Percentiles rank a stretch among this genome's conserved stretches.
These are phyloP conservation scores for Ophiostoma tasmaniense DNA, from an alignment of 2,329 filamentous ascomycete species.

Conservation along the genomic window DNA sequence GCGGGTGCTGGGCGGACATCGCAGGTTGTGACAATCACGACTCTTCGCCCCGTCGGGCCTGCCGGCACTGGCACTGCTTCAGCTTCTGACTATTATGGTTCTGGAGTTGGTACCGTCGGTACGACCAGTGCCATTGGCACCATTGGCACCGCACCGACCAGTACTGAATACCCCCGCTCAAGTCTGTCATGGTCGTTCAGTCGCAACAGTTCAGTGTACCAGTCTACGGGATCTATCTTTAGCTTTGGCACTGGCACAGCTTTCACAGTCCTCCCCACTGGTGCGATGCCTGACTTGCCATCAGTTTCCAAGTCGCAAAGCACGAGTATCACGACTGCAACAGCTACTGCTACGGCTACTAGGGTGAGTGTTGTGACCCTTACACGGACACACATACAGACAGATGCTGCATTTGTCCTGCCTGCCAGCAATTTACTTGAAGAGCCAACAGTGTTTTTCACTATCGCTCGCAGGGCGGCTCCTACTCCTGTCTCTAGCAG, in stretches of 20 bases:
- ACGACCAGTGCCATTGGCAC: background rate
- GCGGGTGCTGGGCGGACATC: conserved; percentile 7
- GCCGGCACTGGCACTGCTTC: background rate
- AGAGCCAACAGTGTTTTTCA: background rate
- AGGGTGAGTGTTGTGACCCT: background rate
- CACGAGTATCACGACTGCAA: background rate
- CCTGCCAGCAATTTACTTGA: background rate
- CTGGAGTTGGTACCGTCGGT: background rate
- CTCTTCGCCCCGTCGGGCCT: conserved; percentile 1
- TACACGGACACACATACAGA: background rate
- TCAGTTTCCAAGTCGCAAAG: background rate
- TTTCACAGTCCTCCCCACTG: background rate
- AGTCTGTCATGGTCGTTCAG: conserved; percentile 2
- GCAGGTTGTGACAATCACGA: conserved; percentile 16
- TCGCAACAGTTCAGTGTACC: background rate
- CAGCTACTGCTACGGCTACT: background rate
- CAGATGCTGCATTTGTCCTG: background rate
- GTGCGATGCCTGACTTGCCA: background rate
- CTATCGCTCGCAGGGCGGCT: background rate
- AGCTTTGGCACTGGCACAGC: background rate
- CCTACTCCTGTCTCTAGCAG: background rate
- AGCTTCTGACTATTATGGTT: background rate
- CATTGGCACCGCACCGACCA: background rate
- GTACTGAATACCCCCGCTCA: background rate
- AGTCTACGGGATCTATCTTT: background rate